Base-by-base conservation (phyloP, 306 rosid genomes). In the Nissolia schottii region DNA sequence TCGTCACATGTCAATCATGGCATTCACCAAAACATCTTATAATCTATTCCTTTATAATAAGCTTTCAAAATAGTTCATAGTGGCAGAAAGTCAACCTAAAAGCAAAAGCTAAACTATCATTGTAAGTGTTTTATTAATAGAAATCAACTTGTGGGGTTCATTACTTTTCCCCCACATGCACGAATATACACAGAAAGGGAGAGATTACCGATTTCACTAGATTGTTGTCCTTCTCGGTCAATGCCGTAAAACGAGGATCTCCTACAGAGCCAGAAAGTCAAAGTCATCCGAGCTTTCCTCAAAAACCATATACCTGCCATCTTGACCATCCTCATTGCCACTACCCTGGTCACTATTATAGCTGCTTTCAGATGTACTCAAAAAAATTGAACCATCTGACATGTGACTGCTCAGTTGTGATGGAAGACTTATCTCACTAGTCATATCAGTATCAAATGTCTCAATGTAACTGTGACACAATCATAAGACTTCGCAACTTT, bases 211-310 rank as follows among this genome's bases (percentile, higher is more conserved):
- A 77, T 82, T 72, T 81, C 81, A 76, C 75, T 43, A 72, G 66
- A 61, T 71, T 64, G 38, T 71, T 74, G 64, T 60, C 76, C 78
- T 68, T 63, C 34, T 81, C 85, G 46, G 75, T 51, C n/a, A 58
- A 60, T 40, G 81, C 77, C 73, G n/a, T 19, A 27, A 51, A 48
- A 14, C 12, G 46, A 62, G 20, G 64, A 75, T 20, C 60, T 49
- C 61, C 89, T 90, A 86, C 75, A 70, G 46, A 45, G 78, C 38
- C 80, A 89, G 73, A 74, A 75, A 80, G 77, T 91, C 94, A 57
- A 85, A 84, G 87, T 91, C 99, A 25, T 94, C 99, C 6, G 99
- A 91, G 79, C 97, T 94, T 81, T 86, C 96, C 77, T 84, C 96
- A 64, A 77, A 94, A 40, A 88, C 50, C 62, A 81, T 82, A 54